Base-by-base conservation (phyloP, 2,329 filamentous ascomycete species). In the Alternaria angustiovoidea region DNA sequence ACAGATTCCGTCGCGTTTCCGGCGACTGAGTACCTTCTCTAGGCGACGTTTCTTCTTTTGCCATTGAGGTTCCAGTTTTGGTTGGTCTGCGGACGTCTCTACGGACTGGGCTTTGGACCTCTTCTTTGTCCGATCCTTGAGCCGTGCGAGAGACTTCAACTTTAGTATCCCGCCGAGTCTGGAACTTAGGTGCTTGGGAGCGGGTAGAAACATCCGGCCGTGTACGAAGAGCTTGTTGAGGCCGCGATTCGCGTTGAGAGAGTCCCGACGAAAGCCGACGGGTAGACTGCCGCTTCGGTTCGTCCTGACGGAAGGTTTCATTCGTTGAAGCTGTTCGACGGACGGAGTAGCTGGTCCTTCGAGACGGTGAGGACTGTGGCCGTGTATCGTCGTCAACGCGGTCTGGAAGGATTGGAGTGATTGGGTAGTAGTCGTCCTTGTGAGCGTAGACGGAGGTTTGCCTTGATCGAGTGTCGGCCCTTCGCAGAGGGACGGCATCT, bases 361-460 rank as follows among this genome's bases (percentile, higher is more conserved):
- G 46, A 28, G 54, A 34, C 30, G 63, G 51, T 8, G 47, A 36
- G 46, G 34, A 41, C 30, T 57, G 46, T 26, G 55, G 51, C 46
- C 30, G 59, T 20, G 61, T 16, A 59, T 54, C 53, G 42, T 65
- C 8, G 30, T 63, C 47, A 54, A 34, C 46, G 59, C 59, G 48
- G 34, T 60, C 46, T 47, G 26, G 52, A 32, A 59, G 41, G 34
- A 61, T 53, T 20, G 64, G 57, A 16, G 51, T 51, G 55, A 68
- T 59, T 57, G 62, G 64, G 55, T 65, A 66, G 59, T 71, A 63
- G 54, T 68, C 59, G 24, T 67, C n/a, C 28, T 51, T 49, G 18
- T 43, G 20, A 26, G 54, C 38, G 20, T 36, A 43, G 11, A 51
- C 20, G 26, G 46, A 30, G 26, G 16, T 4, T 28, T 38, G 36